These are phyloP conservation scores for Pittosporum tobira DNA, from an alignment of 129 eudicot species.

Conservation along the genomic window DNA sequence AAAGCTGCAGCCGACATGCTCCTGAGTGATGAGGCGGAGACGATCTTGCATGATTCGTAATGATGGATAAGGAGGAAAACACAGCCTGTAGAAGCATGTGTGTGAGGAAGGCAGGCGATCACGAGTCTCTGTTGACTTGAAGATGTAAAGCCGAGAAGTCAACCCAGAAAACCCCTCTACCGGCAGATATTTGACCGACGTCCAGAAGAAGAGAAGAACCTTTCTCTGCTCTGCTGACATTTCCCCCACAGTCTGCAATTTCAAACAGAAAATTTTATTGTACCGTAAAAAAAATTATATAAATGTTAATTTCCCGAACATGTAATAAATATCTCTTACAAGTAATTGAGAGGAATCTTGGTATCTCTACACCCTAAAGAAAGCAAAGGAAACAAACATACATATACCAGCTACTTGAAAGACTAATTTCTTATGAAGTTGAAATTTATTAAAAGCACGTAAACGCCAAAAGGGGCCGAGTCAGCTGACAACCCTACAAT, in stretches of 20 bases:
- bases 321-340: background rate
- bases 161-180: slow-evolving; percentile 79
- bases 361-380: background rate
- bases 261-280: background rate
- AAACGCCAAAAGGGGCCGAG: too few species aligned
- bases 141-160: slow-evolving; percentile 64
- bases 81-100: slow-evolving; percentile 74
- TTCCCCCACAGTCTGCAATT: slow-evolving; percentile 46
- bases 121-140: slow-evolving; percentile 32
- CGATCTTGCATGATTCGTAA: slow-evolving; percentile 50
- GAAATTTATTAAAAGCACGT: too few species aligned
- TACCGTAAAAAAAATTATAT: too few species aligned
- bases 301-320: too few species aligned
- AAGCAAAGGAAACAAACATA: background rate
- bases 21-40: slow-evolving; percentile 53
- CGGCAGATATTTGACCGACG: slow-evolving; percentile 74
- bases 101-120: slow-evolving; percentile 80
- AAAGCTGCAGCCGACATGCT: slow-evolving; percentile 84
- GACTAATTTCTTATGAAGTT: too few species aligned
- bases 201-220: slow-evolving; percentile 85
- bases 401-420: too few species aligned
- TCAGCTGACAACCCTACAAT: too few species aligned
- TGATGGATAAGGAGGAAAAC: slow-evolving; percentile 68
- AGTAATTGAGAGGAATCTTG: background rate
- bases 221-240: slow-evolving; percentile 58